Evolutionary conservation across 1,139 yeast genomes (phyloP), one percentile per base, ranked within the genome.

Genomic region (Magnusiomyces ingens): DNA sequence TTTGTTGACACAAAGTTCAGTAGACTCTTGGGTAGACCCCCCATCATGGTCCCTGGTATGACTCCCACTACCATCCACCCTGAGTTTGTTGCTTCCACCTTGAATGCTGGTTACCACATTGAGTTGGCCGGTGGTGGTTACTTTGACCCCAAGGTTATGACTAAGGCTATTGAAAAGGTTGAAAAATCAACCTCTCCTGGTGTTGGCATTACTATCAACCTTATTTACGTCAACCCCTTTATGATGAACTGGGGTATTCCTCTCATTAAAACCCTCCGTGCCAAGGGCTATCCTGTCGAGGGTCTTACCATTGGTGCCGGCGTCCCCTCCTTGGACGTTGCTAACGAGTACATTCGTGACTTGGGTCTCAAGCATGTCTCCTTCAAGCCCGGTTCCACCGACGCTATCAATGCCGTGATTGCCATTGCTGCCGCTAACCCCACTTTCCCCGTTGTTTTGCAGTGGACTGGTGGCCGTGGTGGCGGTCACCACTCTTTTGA

Each of bases 381-480:
- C 59, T 83, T 93, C 75, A 93, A 93, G 76, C 99, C 99, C 58
- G 99, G 99, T 69, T 89, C 98, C 19, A 79, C 90, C 57, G 99
- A 93, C 62, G 88, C 97, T 47, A 90, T 93, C 64, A 78, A 83
- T 60, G 94, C 86, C 71, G 89, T 84, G 60, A 83, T 93, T 64
- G 75, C 85, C 57, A 93, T 93, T 68, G 99, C 99, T 51, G 90
- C 88, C 70, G 91, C 95, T 52, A 95, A 91, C 74, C 99, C 99
- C 62, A 75, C 71, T 58, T 93, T 94, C 90, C 99, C 99, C 61
- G 88, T 93, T 66, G 91, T 93, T 55, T 77, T 93, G 65, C 99
- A 93, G 78, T 93, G 99, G 99, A 93, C 99, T 60, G 99, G 98
- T 80, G 99, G 99, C 71, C 91, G 99, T 81, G 99, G 97, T 76